These are phyloP conservation scores for Xylariales sp. DNA, from an alignment of 2,329 filamentous ascomycete species.

Conservation along the genomic window DNA sequence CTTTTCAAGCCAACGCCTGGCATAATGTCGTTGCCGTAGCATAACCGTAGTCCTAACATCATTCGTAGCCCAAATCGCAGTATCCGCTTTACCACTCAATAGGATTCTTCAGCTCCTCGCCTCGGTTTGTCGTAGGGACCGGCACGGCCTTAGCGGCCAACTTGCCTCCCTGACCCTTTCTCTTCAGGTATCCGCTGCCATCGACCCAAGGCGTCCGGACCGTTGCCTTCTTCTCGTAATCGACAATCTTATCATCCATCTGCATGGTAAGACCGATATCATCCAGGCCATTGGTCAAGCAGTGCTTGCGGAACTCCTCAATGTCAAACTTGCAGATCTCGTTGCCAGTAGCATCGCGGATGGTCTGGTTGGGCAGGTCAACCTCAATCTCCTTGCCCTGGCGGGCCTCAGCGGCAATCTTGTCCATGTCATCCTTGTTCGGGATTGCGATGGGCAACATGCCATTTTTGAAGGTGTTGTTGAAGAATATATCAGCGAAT, in stretches of 20 bases:
- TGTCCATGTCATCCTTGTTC: conserved; percentile 60
- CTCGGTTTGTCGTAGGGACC: conserved; percentile 84
- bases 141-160: conserved; percentile 57
- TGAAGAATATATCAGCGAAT: conserved; percentile 87
- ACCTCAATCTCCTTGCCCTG: conserved; percentile 83
- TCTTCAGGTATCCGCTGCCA: conserved; percentile 73
- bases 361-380: conserved; percentile 78
- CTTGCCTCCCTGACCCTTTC: conserved; percentile 49
- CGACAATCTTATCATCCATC: conserved; percentile 80
- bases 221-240: conserved; percentile 75
- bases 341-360: conserved; percentile 71
- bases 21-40: too few relatives aligned
- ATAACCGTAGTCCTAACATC: too few relatives aligned
- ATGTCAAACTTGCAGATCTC: conserved; percentile 78
- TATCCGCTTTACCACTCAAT: conserved; percentile 84
- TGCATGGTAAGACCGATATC: conserved; percentile 95
- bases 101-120: conserved; percentile 77
- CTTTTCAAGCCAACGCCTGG: too few relatives aligned
- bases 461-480: conserved; percentile 99
- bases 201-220: conserved; percentile 86
- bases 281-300: conserved; percentile 86
- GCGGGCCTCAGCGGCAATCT: conserved; percentile 70
- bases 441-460: conserved; percentile 84
- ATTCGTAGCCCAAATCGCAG: too few relatives aligned
- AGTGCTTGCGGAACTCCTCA: conserved; percentile 92